These are phyloP conservation scores for Cryphonectria parasitica DNA, from an alignment of 2,329 filamentous ascomycete species.

Conservation along the genomic window DNA sequence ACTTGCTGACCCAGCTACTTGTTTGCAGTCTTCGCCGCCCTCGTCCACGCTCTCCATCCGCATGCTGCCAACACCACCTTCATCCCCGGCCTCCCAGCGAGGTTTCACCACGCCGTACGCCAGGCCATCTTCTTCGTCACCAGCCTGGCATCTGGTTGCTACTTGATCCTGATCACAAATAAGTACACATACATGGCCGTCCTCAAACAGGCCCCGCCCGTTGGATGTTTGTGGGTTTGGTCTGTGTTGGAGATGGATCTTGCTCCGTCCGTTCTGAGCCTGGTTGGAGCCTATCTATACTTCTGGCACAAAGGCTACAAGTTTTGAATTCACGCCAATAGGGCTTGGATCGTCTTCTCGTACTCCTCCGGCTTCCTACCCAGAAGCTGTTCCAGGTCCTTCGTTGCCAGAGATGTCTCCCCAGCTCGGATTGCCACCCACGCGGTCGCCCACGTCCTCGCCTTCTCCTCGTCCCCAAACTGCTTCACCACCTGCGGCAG, in stretches of 20 bases:
- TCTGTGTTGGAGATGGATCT: slow-evolving; percentile 84
- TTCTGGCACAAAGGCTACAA: slow-evolving; percentile 55
- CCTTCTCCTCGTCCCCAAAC: slow-evolving; percentile 39
- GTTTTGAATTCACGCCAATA: slow-evolving; percentile 31
- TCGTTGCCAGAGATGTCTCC: slow-evolving; percentile 48
- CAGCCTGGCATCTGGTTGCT: slow-evolving; percentile 70
- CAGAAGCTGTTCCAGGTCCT: slow-evolving; percentile 43
- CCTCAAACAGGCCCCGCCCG: slow-evolving; percentile 88
- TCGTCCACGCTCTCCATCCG: slow-evolving; percentile 62
- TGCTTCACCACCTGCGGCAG: slow-evolving; percentile 40
- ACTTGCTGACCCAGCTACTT: slow-evolving; percentile 27
- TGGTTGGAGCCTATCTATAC: slow-evolving; percentile 50
- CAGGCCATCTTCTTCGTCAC: slow-evolving; percentile 66
- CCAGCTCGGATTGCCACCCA: slow-evolving; percentile 50
- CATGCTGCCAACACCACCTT: slow-evolving; percentile 53
- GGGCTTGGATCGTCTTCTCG: slow-evolving; percentile 38
- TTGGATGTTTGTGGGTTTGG: slow-evolving; percentile 94
- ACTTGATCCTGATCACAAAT: slow-evolving; percentile 82
- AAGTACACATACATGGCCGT: slow-evolving; percentile 79
- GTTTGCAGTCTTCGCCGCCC: slow-evolving; percentile 50
- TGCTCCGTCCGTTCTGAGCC: slow-evolving; percentile 61
- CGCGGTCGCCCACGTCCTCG: slow-evolving; percentile 51
- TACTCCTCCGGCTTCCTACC: slow-evolving; percentile 48
- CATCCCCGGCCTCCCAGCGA: slow-evolving; percentile 53
- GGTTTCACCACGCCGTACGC: slow-evolving; percentile 52